A percentile compares a stretch with the other conserved stretches of the same genome.
Evolutionary conservation across 495 filamentous ascomycete genomes (phyloP).

Genomic region (Hamigera avellanea): DNA sequence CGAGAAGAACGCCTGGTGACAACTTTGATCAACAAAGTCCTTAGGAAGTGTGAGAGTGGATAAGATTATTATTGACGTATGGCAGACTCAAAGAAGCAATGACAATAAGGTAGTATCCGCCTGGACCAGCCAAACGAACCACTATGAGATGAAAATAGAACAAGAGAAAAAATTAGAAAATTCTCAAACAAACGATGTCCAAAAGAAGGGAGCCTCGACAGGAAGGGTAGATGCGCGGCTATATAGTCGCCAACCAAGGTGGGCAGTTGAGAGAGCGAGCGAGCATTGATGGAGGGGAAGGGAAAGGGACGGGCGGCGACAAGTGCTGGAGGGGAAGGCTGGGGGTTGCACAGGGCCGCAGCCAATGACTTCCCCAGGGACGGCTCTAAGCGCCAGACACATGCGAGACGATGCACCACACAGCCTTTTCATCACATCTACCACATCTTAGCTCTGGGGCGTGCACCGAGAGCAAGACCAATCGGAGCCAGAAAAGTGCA

Average conservation of each 20-base stretch:
- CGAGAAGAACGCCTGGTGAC: slow-evolving; percentile 1
- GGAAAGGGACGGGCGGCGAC: not conserved
- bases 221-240: slow-evolving; percentile 19
- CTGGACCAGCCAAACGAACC: slow-evolving; percentile 36
- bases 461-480: no score
- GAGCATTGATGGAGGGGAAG: slow-evolving; percentile 2
- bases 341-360: no score
- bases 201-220: slow-evolving; percentile 6
- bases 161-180: slow-evolving; percentile 18
- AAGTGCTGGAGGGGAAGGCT: not conserved
- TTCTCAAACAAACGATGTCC: slow-evolving; percentile 24
- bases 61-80: slow-evolving; percentile 23
- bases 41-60: slow-evolving; percentile 12
- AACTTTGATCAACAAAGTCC: slow-evolving; percentile 31
- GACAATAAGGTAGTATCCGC: slow-evolving; percentile 10
- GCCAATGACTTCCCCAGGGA: not conserved
- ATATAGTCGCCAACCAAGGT: slow-evolving; percentile 18
- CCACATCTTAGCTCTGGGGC: no score
- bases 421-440: not conserved
- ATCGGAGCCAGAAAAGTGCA: no score
- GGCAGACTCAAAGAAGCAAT: slow-evolving; percentile 11
- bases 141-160: slow-evolving; percentile 25
- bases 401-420: not conserved
- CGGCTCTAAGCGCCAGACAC: not conserved
- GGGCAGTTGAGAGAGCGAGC: no score